phyloP scores from a whole-genome alignment of 768 basidiomycete genomes.

The Serendipita sp. region DNA sequence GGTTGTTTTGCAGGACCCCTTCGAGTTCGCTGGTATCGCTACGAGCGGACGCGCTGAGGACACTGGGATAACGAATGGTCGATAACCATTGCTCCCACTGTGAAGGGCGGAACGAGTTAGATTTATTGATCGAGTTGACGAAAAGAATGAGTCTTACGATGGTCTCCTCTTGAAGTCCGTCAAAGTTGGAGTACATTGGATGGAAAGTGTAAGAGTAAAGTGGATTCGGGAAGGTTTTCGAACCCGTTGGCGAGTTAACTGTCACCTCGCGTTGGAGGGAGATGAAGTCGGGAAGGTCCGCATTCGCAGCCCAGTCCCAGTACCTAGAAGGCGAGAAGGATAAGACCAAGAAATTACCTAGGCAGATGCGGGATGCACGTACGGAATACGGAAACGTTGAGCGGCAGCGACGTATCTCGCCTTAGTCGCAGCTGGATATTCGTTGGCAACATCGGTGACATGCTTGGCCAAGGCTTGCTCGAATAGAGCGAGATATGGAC shows the following conservation, averaged over 20 bases:
- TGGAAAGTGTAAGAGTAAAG: slow-evolving; percentile 24
- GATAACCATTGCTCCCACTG: slow-evolving; percentile 20
- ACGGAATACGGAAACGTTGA: slow-evolving; percentile 3
- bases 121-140: background rate
- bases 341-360: too few species aligned
- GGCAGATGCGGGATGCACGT: background rate
- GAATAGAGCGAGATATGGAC: slow-evolving; percentile 34
- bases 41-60: slow-evolving; percentile 19
- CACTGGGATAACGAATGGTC: slow-evolving; percentile 19
- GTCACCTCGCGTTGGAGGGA: slow-evolving; percentile 18
- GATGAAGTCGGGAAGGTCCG: slow-evolving; percentile 27
- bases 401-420: slow-evolving; percentile 13
- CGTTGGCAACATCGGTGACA: slow-evolving; percentile 28
- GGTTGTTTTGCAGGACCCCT: slow-evolving; percentile 6
- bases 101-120: background rate
- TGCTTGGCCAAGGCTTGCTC: slow-evolving; percentile 36
- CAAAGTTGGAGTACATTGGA: slow-evolving; percentile 15
- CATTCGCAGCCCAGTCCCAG: slow-evolving; percentile 36
- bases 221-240: slow-evolving; percentile 21
- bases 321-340: slow-evolving; percentile 17
- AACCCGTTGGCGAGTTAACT: slow-evolving; percentile 23
- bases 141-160: background rate
- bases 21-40: slow-evolving; percentile 14
- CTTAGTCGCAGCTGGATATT: slow-evolving; percentile 19
- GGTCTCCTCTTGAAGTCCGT: background rate